phyloP scores from a whole-genome alignment of 495 filamentous ascomycete genomes.

The Penicillium pancosmium region DNA sequence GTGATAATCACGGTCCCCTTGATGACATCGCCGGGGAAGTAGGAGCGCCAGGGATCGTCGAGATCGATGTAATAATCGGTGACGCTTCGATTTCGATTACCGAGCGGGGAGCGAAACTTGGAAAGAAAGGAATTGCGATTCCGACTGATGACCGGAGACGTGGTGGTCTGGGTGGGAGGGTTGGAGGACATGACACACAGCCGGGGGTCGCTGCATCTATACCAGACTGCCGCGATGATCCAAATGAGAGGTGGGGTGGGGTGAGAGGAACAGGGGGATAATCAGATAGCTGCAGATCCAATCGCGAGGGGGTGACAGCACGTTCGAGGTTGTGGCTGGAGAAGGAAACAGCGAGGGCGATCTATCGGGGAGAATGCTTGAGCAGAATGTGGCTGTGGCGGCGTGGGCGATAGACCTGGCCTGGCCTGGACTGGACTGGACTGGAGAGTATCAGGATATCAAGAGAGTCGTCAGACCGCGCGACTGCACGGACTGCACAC shows the following conservation, averaged over 20 bases:
- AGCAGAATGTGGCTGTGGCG: not conserved
- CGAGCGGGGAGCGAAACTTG: slow-evolving; percentile 62
- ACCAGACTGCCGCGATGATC: slow-evolving; percentile 27
- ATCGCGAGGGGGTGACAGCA: not conserved
- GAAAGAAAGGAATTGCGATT: slow-evolving; percentile 58
- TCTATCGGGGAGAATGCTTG: slow-evolving; percentile 6
- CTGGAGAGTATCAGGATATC: not conserved
- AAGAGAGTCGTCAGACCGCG: not conserved
- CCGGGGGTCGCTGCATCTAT: slow-evolving; percentile 42
- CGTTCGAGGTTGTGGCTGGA: not conserved
- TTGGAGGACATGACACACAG: slow-evolving; percentile 53
- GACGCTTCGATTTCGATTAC: slow-evolving; percentile 69
- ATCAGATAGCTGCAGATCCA: slow-evolving; percentile 7
- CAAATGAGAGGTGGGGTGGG: slow-evolving; percentile 10
- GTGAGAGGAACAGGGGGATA: slow-evolving; percentile 12
- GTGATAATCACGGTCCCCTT: slow-evolving; percentile 79
- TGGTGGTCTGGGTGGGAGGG: slow-evolving; percentile 38
- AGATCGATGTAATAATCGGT: slow-evolving; percentile 74
- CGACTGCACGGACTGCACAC: not conserved
- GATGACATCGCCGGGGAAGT: slow-evolving; percentile 68
- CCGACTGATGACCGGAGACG: slow-evolving; percentile 44
- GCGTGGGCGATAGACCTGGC: not conserved
- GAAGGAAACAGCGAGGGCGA: not conserved
- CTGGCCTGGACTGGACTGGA: not conserved
- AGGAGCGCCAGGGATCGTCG: slow-evolving; percentile 88